Evolutionary conservation across 2,329 filamentous ascomycete species (phyloP), one percentile per base, ranked within the genome.

Genomic region (Paraphoma sp.): DNA sequence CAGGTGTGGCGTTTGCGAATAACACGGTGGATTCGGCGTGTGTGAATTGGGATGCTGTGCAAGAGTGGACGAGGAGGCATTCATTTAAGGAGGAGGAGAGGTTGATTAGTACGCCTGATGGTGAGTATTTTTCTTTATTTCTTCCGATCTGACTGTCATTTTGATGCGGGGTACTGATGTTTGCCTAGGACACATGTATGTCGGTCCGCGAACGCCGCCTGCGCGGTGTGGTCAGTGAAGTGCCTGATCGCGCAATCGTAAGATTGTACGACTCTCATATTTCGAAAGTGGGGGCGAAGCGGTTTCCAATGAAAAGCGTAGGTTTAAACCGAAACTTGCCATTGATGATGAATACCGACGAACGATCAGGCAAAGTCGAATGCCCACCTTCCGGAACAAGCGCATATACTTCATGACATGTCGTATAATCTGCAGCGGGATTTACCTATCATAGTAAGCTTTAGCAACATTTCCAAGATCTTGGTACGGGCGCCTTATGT

Each of bases 1-100:
- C 53, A 17, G 53, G 53, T 16, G 48, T 48, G n/a, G 53, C 53
- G 14, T 56, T 56, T 44, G 53, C 53, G n/a, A 56, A 56, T 43
- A 56, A 56, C 14, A 52, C 53, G 4, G 48, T 56, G n/a, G 48
- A 48, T 23, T 52, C 53, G 16, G 53, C 53, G 16, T 52, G 53
- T 31, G 48, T 52, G 4, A 45, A 56, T 18, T 56, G 48, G 48
- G 48, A 48, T 38, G 53, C 53, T 36, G 38, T 56, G 29, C 53
- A 56, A 17, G 44, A 42, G n/a, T 56, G 53, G 53, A 56, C 48
- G n/a, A 48, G 30, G 18, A 9, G 31, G 9, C 53, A 52, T 45
- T 56, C 53, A 12, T 56, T 56, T 28, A 43, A 14, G 3, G 53
- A 51, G 17, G 53, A 48, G 14, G 53, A 55, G 6, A 45, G 41